phyloP scores from a whole-genome alignment of 2,329 filamentous ascomycete species.

The Colletotrichum gigasporum region DNA sequence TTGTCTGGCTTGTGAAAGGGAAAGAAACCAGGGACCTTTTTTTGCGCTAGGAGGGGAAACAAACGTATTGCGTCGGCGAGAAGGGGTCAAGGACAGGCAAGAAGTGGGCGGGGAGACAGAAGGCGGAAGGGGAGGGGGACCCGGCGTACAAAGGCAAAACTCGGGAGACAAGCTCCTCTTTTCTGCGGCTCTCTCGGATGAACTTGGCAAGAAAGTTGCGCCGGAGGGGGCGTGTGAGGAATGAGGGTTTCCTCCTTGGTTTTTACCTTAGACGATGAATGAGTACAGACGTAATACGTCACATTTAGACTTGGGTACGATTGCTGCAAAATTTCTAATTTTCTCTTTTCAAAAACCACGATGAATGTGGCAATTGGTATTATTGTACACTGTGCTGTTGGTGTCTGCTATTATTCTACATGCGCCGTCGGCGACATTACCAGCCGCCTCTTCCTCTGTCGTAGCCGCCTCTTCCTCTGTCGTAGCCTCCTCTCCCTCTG shows the following conservation, averaged over 20 bases:
- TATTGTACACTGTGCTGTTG: not conserved
- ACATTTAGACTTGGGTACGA: conserved; percentile 27
- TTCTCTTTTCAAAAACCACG: too few species aligned
- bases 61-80: conserved; percentile 6
- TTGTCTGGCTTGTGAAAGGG: not conserved
- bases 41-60: not conserved
- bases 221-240: not conserved
- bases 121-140: not conserved
- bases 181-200: conserved; percentile 9
- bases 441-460: conserved; percentile 25
- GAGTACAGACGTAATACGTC: conserved; percentile 26
- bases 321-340: too few species aligned
- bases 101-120: not conserved
- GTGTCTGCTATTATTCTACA: too few species aligned
- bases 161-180: conserved; percentile 23
- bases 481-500: too few species aligned
- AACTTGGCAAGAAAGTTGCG: conserved; percentile 1
- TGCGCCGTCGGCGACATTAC: too few species aligned
- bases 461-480: too few species aligned
- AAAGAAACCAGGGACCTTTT: not conserved
- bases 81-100: conserved; percentile 31
- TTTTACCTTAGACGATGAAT: conserved; percentile 33
- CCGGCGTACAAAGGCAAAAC: conserved; percentile 19
- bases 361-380: not conserved
- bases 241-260: conserved; percentile 17